Conservation (phyloP, 1,284 basidiomycete genomes). For the Exsudoporus floridanus region DNA sequence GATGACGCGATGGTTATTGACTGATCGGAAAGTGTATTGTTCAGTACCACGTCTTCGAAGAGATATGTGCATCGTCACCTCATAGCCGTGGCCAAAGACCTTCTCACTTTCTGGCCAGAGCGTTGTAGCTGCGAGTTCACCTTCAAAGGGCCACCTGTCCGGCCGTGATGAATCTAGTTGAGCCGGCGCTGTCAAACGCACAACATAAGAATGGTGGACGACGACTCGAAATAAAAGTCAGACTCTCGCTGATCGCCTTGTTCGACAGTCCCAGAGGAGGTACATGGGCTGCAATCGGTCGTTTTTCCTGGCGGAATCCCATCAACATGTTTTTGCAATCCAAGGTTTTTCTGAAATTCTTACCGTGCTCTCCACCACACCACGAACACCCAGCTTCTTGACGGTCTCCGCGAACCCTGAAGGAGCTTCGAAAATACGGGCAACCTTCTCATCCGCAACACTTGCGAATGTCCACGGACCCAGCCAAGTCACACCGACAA, state of each 20-base stretch:
- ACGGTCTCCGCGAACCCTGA: slow-evolving; percentile 69
- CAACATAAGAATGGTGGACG: neutral
- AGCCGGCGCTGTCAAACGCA: slow-evolving; percentile 15
- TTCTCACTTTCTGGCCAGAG: slow-evolving; percentile 98
- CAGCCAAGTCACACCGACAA: slow-evolving; percentile 80
- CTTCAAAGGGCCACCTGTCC: slow-evolving; percentile 73
- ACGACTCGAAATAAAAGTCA: slow-evolving; percentile 4
- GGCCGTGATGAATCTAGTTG: slow-evolving; percentile 15
- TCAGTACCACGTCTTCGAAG: slow-evolving; percentile 6
- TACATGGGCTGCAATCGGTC: slow-evolving; percentile 64
- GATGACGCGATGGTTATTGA: slow-evolving; percentile 79
- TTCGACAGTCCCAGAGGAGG: slow-evolving; percentile 80
- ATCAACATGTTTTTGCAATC: slow-evolving; percentile 10
- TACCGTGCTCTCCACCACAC: slow-evolving; percentile 49
- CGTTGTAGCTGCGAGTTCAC: slow-evolving; percentile 79
- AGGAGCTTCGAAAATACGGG: slow-evolving; percentile 88
- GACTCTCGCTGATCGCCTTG: slow-evolving; percentile 61
- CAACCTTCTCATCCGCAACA: slow-evolving; percentile 91
- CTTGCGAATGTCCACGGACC: slow-evolving; percentile 77
- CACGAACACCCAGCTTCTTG: slow-evolving; percentile 49
- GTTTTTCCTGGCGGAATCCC: slow-evolving; percentile 19
- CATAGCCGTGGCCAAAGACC: slow-evolving; percentile 97
- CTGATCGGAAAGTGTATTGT: slow-evolving; percentile 39
- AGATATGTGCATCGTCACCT: slow-evolving; percentile 50
- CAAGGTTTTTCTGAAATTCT: neutral